Base-by-base conservation (phyloP, 306 rosid genomes). In the Citrullus amarus region DNA sequence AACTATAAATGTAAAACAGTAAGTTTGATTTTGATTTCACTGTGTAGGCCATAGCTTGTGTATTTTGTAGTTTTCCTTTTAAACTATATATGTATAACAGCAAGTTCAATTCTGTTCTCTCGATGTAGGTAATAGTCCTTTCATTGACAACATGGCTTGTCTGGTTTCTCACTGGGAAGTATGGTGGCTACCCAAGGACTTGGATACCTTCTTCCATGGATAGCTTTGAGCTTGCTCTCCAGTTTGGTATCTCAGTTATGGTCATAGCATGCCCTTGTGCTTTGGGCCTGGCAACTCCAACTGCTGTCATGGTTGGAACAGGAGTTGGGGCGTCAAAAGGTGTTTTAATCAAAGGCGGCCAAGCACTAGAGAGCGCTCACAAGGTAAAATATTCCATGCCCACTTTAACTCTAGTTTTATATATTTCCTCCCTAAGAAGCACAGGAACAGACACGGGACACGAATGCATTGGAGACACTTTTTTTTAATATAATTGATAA, bases 221-320 rank as follows among this genome's bases (percentile, higher is more conserved):
- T 69, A 83, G 92, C 83, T 91, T 87, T 79, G 98, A 91, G 87
- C 92, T 93, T 78, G 93, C 98, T 41, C 95, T 93, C 68, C 93
- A 91, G 85, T 93, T 93, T 81, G 96, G 95, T 36, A 93, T 93
- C 22, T 89, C 97, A 3, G 95, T 91, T 22, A 88, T 93, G 90
- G 98, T 93, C 82, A 93, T 91, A 78, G 98, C 98, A 9, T 93
- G 98, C 80, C 98, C 98, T 79, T 93, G 98, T 89, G 97, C 98
- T 77, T 83, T 91, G 66, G 98, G 98, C 81, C 88, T 93, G 50
- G 98, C 97, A 20, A 93, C 98, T 55, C 98, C 98, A 18, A 93
- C 98, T 7, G 97, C 98, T 4, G 95, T 93, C 78, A 91, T 93
- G 98, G 98, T 93, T 77, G 98, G 95, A 56, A 93, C 97, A 8